Base-by-base conservation (phyloP, 352 stramenopile genomes). In the Elongisporangium prolatum region DNA sequence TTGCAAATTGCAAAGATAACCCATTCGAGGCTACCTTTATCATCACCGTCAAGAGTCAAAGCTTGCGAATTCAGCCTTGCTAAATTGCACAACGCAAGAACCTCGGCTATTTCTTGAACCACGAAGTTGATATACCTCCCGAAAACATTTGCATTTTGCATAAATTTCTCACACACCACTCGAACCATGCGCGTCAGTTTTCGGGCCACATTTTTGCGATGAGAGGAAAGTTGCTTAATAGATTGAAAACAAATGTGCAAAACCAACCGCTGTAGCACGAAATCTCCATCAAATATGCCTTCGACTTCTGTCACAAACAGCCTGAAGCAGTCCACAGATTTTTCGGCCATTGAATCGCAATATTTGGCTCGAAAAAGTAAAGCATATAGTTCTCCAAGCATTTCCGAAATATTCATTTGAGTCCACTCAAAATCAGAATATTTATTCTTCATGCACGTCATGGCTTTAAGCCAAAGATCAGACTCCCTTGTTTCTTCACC, bases 61-160 rank as follows among this genome's bases (percentile, higher is more conserved):
- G 49, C 4, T 20, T 14, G 54, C 7, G 52, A 4, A 20, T 47
- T 8, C 16, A 56, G 3, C 53, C 21, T 1, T 54, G 56, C 54
- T 22, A 40, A 16, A n/a, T 25, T 24, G 18, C 38, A 24, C 14
- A 1, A 28, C 52, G 68, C 72, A 13, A 89, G 62, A 21, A 92
- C 80, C 50, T 75, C 66, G n/a, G 77, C 73, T n/a, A 94, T 86
- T 52, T 90, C 76, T 63, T 88, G 70, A 17, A 95, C 72, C 5
- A 94, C 77, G 54, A 86, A 82, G 18, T 77, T 78, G 18, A 95
- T 63, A 52, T 93, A 92, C 53, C 79, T 87, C n/a, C 86, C 86
- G 67, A 94, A 94, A 22, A 69, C 62, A 11, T 93, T 81, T 0
- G 77, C 60, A 0, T 56, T 77, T 28, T 75, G 75, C 65, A 92